Percentiles rank a stretch among this genome's conserved stretches.
Conservation (phyloP, 2,329 filamentous ascomycete species). For the Botrytis byssoidea region DNA sequence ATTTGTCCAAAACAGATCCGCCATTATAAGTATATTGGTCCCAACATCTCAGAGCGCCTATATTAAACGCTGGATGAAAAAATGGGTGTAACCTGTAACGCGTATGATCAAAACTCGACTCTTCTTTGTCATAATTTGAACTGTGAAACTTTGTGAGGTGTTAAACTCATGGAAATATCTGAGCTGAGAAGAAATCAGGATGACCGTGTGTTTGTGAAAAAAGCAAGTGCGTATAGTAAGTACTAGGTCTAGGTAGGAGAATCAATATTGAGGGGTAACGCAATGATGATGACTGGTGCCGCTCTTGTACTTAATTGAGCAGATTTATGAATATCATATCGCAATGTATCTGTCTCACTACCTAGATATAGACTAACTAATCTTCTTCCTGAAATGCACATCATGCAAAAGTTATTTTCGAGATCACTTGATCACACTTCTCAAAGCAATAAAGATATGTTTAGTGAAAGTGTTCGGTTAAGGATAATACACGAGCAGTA, state of each 20-base stretch:
- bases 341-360: not conserved
- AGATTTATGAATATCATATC: not conserved
- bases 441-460: not conserved
- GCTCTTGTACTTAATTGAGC: not conserved
- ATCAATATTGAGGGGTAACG: constrained; percentile 1
- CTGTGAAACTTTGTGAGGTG: not conserved
- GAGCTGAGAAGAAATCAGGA: not conserved
- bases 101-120: not conserved
- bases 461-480: not conserved
- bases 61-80: not conserved
- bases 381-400: not conserved
- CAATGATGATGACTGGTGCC: not conserved
- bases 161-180: not conserved
- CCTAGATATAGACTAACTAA: not conserved
- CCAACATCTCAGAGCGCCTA: not conserved
- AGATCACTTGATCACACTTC: not conserved
- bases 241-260: not conserved
- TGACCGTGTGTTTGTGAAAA: not conserved
- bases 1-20: not conserved
- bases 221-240: not conserved
- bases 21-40: too few species aligned
- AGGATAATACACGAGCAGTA: not conserved
- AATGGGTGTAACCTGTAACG: not conserved
- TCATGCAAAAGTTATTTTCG: not conserved
- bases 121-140: not conserved